A percentile compares a stretch with the other conserved stretches of the same genome.
Conservation (phyloP, 2,329 filamentous ascomycete genomes). For the Onygenales sp. region DNA sequence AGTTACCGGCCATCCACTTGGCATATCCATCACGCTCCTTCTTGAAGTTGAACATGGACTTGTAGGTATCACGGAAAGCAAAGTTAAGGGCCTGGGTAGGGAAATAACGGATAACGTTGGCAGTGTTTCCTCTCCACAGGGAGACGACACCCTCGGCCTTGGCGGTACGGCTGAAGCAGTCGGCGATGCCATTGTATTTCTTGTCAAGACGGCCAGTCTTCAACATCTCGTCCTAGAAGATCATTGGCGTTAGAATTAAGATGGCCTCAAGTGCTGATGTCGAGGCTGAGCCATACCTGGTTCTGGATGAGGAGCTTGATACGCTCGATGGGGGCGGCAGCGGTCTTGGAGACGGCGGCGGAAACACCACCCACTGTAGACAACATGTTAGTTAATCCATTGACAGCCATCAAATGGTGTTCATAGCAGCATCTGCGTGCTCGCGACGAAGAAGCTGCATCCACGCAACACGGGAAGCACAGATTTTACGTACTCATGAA, state of each 20-base stretch:
- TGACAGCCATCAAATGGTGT: conserved; percentile 2
- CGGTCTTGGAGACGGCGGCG: conserved; percentile 99
- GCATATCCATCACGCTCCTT: conserved; percentile 97
- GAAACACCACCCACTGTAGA: conserved; percentile 96
- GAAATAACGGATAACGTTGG: conserved; percentile 99
- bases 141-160: conserved; percentile 87
- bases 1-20: conserved; percentile 99
- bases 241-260: not conserved
- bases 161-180: conserved; percentile 92
- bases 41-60: conserved; percentile 99
- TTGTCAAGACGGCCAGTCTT: conserved; percentile 96
- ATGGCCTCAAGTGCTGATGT: too few relatives aligned
- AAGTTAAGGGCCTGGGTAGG: conserved; percentile 99
- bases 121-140: conserved; percentile 99
- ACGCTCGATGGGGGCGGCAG: conserved; percentile 99
- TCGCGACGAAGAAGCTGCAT: not conserved
- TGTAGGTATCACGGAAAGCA: conserved; percentile 99
- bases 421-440: conserved; percentile 10
- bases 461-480: not conserved
- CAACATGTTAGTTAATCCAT: conserved; percentile 33
- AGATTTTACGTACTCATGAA: conserved; percentile 79
- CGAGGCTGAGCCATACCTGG: conserved; percentile 61
- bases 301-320: conserved; percentile 99
- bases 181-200: conserved; percentile 86
- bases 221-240: conserved; percentile 92